Evolutionary conservation across 352 stramenopile genomes (phyloP).

Genomic region (Phytophthora foliorum): DNA sequence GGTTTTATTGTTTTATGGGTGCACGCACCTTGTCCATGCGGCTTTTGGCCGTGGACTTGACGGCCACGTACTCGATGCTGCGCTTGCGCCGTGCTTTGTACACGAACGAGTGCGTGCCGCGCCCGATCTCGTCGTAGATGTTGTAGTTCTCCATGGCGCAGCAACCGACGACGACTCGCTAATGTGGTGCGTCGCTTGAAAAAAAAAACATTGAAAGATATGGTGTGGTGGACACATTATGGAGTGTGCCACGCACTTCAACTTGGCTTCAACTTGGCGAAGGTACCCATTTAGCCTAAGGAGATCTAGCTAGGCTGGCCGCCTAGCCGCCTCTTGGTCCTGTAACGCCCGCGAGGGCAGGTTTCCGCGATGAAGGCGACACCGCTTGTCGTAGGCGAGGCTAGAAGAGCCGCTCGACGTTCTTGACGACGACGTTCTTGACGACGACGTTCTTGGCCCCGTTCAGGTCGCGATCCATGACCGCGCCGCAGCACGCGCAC

Average conservation of each 20-base stretch:
- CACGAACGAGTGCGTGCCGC: conserved; percentile 92
- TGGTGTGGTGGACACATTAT: conserved; percentile 34
- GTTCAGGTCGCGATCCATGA: no score
- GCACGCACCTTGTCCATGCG: conserved; percentile 90
- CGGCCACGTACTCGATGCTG: conserved; percentile 94
- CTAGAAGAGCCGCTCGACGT: no score
- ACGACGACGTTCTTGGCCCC: no score
- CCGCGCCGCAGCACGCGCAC: no score
- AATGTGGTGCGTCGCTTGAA: conserved; percentile 8
- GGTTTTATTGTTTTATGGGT: not conserved
- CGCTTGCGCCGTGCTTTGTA: conserved; percentile 94
- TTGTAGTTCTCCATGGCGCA: conserved; percentile 95
- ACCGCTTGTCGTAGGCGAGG: no score
- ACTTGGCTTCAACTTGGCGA: no score
- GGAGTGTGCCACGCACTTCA: not conserved
- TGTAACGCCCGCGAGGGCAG: no score
- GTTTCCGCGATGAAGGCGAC: no score
- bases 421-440: no score
- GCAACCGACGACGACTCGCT: not conserved
- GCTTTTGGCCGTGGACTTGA: conserved; percentile 94
- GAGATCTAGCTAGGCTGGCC: no score
- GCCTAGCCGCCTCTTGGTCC: no score
- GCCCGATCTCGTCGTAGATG: conserved; percentile 95
- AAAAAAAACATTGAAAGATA: conserved; percentile 34
- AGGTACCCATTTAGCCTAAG: no score